phyloP scores from a whole-genome alignment of 768 basidiomycete species.

The Mycena latifolia region DNA sequence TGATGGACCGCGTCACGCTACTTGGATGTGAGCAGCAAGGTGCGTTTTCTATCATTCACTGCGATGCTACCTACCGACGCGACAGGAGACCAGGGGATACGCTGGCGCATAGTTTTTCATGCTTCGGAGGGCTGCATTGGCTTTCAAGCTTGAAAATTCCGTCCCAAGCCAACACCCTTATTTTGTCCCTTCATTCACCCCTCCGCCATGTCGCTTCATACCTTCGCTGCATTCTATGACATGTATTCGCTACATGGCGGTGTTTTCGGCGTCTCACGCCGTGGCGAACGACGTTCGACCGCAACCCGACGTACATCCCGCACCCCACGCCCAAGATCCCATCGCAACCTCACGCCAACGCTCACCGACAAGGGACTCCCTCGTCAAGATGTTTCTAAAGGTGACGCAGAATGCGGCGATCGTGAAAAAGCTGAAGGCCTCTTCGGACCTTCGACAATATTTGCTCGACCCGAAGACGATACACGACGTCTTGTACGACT shows the following conservation, averaged over 20 bases:
- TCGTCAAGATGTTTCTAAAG: conserved; percentile 23
- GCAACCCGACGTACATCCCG: too few species aligned
- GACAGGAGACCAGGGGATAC: neutral
- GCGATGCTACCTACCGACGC: neutral
- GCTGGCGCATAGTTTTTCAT: conserved; percentile 59
- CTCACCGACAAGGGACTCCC: conserved; percentile 6
- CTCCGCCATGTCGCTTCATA: conserved; percentile 37
- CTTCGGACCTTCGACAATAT: conserved; percentile 30
- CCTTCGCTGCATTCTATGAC: conserved; percentile 37
- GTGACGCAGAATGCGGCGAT: conserved; percentile 17
- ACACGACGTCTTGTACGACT: conserved; percentile 45
- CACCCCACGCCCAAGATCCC: too few species aligned
- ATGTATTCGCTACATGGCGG: conserved; percentile 28
- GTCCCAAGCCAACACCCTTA: neutral
- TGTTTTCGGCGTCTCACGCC: conserved; percentile 1
- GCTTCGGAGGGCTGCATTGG: conserved; percentile 73
- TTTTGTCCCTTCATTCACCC: conserved; percentile 29
- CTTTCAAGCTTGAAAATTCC: conserved; percentile 54
- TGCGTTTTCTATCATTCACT: neutral
- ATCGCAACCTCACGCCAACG: too few species aligned
- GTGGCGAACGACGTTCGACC: conserved; percentile 8
- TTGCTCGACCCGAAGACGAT: conserved; percentile 49
- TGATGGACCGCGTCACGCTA: too few species aligned
- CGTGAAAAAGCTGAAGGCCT: conserved; percentile 7
- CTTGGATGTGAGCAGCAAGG: too few species aligned